Base-by-base conservation (phyloP, 2,329 filamentous ascomycete genomes). In the Sporothrix curviconia region DNA sequence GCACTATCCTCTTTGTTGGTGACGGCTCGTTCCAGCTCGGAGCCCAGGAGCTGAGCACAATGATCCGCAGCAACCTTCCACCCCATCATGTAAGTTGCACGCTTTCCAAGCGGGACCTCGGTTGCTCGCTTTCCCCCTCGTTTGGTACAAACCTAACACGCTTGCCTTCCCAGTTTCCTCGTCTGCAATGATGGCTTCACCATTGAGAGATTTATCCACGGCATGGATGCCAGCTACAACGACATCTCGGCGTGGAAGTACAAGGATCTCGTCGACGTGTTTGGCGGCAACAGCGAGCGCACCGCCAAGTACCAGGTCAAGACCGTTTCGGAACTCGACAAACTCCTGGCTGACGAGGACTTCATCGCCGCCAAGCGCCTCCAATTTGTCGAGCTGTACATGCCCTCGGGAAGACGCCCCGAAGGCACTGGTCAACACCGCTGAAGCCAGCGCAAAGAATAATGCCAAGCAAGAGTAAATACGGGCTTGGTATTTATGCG, bases 141-240 rank as follows among this genome's bases (percentile, higher is more conserved):
- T 34, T 22, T 8, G n/a, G 2, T 15, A 12, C 15, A 4, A n/a
- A 6, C 8, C 14, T 32, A 34, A 37, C 37, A 15, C 12, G 4
- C 30, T 25, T 1, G 34, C 36, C 4, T 52, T n/a, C 36, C 7
- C 56, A 83, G 82, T 61, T 92, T 95, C 69, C 78, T 94, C 61
- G 86, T 95, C 64, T 90, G 88, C 78, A 95, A 95, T 69, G 83
- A 92, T 40, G 91, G 91, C 11, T 95, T 89, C 73, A 94, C 90
- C 9, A 94, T 95, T 69, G 91, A 96, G 73, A 84, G 91, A 30
- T 88, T 83, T 69, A 95, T 95, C 66, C 90, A 95, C 71, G 90
- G 90, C 55, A 87, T 87, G 83, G 77, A 91, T 8, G 88, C 82
- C 32, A 69, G 68, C 25, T 95, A 95, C 76, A 95, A 96, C 67